Conservation (phyloP, 2,329 filamentous ascomycete species). For the Colletotrichum graminicola region DNA sequence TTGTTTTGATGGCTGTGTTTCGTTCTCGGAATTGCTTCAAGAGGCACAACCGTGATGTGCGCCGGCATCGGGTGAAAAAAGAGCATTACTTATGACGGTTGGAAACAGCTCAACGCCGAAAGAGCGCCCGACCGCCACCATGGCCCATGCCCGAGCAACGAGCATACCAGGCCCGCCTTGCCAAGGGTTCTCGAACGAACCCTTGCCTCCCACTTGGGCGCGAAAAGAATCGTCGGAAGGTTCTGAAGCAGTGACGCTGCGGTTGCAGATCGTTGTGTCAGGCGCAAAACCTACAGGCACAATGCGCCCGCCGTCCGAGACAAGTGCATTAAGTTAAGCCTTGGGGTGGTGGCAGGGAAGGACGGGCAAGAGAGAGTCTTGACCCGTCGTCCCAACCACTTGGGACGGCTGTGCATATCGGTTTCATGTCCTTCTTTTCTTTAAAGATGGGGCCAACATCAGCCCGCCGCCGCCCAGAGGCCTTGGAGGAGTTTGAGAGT, state of each 20-base stretch:
- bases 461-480: conserved; percentile 11
- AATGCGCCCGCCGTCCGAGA: conserved; percentile 17
- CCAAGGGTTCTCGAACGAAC: conserved; percentile 28
- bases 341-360: conserved; percentile 5
- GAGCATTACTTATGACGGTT: not conserved
- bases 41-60: conserved; percentile 26
- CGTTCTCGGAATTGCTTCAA: conserved; percentile 15
- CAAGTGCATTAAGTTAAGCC: conserved; percentile 25
- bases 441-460: conserved; percentile 24
- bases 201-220: conserved; percentile 15
- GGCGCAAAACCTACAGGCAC: conserved; percentile 31
- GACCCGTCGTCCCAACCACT: conserved; percentile 33
- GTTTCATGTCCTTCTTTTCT: conserved; percentile 18
- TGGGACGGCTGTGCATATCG: conserved; percentile 34
- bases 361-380: not conserved
- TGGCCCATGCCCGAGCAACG: conserved; percentile 5
- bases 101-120: conserved; percentile 21
- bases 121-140: conserved; percentile 5
- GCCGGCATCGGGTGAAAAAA: conserved; percentile 14
- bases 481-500: conserved; percentile 18
- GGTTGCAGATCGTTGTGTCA: conserved; percentile 42
- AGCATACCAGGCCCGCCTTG: conserved; percentile 8
- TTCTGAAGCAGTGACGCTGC: conserved; percentile 39
- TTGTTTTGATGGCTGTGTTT: conserved; percentile 26
- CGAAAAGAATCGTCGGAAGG: conserved; percentile 11